Base-by-base conservation (phyloP, 1,139 yeast species). In the Candida sp. region DNA sequence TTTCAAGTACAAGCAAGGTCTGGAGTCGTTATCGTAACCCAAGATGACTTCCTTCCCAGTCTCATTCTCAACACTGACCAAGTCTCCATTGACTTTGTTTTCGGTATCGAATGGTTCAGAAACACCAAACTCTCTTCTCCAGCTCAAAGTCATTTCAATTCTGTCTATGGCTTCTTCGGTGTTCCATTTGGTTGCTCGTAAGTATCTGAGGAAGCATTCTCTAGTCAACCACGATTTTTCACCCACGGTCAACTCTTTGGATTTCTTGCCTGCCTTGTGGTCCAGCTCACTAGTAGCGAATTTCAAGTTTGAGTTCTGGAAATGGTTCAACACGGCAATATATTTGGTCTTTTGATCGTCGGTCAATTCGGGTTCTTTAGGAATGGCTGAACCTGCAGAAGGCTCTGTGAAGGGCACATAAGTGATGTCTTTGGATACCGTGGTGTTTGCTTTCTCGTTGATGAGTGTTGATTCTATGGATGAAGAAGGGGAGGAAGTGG, bases 291-390 rank as follows among this genome's bases (percentile, higher is more conserved):
- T 69, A 5, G 62, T 57, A 0, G 80, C 73, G 4, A 80, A 64
- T 25, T 58, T 58, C 46, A 78, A 68, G 5, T 75, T 80, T 1
- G 77, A 73, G 46, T 78, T 67, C 50, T 74, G 74, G 66, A 91
- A 88, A 67, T 89, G 84, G 42, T 71, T 66, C 49, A 86, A 72
- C 1, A 92, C 90, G 26, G 69, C 66, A 17, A 72, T 61, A 62
- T 87, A 93, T 70, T 85, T 87, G 17, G 65, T 67, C 52, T 75
- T 66, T 67, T 94, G 88, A 23, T 80, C 85, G 1, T 66, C 65
- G 1, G 81, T 74, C 45, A 93, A 73, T 46, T 73, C 67, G 5
- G 66, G 66, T 22, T 77, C 81, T 42, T 66, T 63, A 0, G 94
- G 94, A 3, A 85, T 80, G 39, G 64, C 66, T 38, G 88, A 72